Conservation (phyloP, 2,329 filamentous ascomycete genomes). For the Alternaria conjuncta region DNA sequence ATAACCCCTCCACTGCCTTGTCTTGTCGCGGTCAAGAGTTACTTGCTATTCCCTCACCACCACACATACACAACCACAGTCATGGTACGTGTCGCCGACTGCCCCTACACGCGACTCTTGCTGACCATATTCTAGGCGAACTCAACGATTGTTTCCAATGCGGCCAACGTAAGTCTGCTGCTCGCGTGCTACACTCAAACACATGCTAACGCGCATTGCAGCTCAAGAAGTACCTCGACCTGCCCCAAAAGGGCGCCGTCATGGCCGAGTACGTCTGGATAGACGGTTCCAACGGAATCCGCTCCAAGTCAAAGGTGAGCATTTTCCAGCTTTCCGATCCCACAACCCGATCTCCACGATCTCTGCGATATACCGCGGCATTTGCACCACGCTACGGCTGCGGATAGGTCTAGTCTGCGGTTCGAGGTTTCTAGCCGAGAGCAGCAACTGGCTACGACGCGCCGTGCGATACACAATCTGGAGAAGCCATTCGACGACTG, state of each 20-base stretch:
- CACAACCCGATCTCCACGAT: background rate
- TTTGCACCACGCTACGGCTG: slow-evolving; percentile 5
- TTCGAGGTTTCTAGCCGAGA: slow-evolving; percentile 3
- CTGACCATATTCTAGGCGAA: slow-evolving; percentile 38
- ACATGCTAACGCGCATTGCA: slow-evolving; percentile 52
- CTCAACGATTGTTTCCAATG: slow-evolving; percentile 55
- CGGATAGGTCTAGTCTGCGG: slow-evolving; percentile 5
- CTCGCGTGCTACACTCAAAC: slow-evolving; percentile 20
- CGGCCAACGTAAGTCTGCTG: slow-evolving; percentile 53
- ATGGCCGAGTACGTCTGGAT: slow-evolving; percentile 99
- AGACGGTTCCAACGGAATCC: slow-evolving; percentile 79
- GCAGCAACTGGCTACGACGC: slow-evolving; percentile 4
- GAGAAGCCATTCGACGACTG: slow-evolving; percentile 10
- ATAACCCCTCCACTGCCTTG: slow-evolving; percentile 21
- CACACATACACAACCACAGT: slow-evolving; percentile 32
- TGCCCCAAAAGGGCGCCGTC: slow-evolving; percentile 85
- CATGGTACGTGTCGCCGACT: slow-evolving; percentile 36
- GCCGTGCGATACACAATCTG: slow-evolving; percentile 12
- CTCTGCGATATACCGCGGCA: slow-evolving; percentile 10
- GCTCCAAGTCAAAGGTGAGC: slow-evolving; percentile 95
- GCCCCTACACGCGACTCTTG: background rate
- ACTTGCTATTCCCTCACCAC: slow-evolving; percentile 7
- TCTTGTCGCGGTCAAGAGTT: slow-evolving; percentile 5
- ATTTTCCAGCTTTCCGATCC: slow-evolving; percentile 15
- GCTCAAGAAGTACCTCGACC: slow-evolving; percentile 90